These are phyloP conservation scores for Kappamyces sp. DNA, from an alignment of 192 early-diverging fungal genomes.

Conservation along the genomic window DNA sequence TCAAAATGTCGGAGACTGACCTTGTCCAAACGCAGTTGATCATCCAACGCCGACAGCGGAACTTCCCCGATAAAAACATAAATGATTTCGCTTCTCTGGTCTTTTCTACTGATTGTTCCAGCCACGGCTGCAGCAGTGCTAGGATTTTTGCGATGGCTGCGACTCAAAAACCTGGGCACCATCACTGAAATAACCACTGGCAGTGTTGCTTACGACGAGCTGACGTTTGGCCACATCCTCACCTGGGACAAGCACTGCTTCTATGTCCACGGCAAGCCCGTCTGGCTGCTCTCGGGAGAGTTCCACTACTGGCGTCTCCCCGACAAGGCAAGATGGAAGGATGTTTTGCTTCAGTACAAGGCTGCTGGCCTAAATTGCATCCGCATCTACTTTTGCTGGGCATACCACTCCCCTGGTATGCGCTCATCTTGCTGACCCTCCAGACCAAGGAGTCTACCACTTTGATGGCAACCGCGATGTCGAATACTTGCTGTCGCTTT, in stretches of 20 bases:
- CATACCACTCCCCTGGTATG: conserved; percentile 55
- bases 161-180: conserved; percentile 10
- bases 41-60: too few species aligned
- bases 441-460: conserved; percentile 61
- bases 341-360: conserved; percentile 64
- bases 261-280: conserved; percentile 59
- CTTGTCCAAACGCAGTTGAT: too few species aligned
- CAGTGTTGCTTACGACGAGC: conserved; percentile 20
- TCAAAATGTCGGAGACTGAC: too few species aligned
- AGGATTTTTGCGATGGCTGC: neutral
- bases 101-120: too few species aligned
- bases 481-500: conserved; percentile 62
- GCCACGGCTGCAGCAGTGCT: too few species aligned
- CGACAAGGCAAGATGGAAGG: conserved; percentile 55
- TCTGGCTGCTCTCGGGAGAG: conserved; percentile 65
- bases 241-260: conserved; percentile 67
- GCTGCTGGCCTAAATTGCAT: conserved; percentile 66
- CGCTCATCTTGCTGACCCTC: conserved; percentile 15
- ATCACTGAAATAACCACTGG: conserved; percentile 7
- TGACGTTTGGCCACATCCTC: conserved; percentile 34
- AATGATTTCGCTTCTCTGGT: too few species aligned
- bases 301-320: conserved; percentile 88
- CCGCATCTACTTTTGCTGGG: conserved; percentile 89
- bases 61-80: too few species aligned
- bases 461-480: conserved; percentile 72